These are phyloP conservation scores for Sporobolomyces roseus DNA, from an alignment of 768 basidiomycete species.

Conservation along the genomic window DNA sequence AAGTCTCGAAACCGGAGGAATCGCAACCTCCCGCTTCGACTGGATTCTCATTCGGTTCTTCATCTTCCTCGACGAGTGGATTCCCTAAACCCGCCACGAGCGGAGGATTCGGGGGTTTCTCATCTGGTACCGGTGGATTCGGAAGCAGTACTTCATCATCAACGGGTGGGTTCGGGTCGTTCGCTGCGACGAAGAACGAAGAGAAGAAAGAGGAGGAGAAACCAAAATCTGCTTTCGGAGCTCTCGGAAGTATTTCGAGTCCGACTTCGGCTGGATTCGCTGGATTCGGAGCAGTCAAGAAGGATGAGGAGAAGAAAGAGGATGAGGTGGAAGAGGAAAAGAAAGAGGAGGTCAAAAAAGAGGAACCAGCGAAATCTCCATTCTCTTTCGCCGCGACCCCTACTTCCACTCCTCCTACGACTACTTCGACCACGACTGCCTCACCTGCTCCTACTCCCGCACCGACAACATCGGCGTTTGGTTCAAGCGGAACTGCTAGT, in stretches of 20 bases:
- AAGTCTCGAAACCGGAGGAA: not conserved
- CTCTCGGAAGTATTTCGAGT: too few relatives aligned
- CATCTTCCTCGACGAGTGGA: not conserved
- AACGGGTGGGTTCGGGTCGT: conserved; percentile 8
- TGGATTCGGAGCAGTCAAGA: not conserved
- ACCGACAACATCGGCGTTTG: conserved; percentile 10
- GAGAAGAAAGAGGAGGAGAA: not conserved
- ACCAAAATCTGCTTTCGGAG: conserved; percentile 7
- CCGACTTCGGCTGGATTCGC: not conserved
- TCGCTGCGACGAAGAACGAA: not conserved
- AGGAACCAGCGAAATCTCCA: conserved; percentile 8
- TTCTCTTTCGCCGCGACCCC: conserved; percentile 14
- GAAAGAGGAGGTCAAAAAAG: not conserved
- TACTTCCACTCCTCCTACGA: not conserved
- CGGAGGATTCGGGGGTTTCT: conserved; percentile 12
- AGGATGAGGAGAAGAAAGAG: not conserved
- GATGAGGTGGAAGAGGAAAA: not conserved
- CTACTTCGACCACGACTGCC: not conserved
- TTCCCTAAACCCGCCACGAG: conserved; percentile 5
- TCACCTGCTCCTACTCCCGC: not conserved
- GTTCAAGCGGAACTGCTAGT: conserved; percentile 5
- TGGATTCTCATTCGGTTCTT: conserved; percentile 10
- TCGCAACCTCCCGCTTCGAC: not conserved
- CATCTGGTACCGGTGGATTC: not conserved
- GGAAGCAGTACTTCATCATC: not conserved